Evolutionary conservation across 2,329 filamentous ascomycete species (phyloP).

Genomic region (Colletotrichum aenigma): DNA sequence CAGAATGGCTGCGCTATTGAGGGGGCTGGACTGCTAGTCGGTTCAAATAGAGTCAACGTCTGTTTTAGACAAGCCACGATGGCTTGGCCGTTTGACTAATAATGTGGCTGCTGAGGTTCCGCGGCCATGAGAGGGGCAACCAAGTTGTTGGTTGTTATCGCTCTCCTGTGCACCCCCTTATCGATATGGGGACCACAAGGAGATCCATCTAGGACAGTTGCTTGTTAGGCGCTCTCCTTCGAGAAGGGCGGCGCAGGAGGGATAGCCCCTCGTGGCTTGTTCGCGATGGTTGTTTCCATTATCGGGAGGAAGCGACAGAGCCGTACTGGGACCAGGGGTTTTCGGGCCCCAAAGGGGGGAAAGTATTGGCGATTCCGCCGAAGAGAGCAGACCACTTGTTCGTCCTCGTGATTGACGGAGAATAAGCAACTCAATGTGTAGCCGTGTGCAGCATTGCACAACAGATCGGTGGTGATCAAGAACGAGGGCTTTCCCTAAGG

Average conservation of each 20-base stretch:
- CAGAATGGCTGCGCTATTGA: constrained; percentile 5
- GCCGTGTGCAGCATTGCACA: background rate
- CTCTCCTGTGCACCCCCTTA: background rate
- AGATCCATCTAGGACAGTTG: background rate
- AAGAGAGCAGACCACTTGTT: background rate
- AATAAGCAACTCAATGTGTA: background rate
- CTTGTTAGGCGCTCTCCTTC: background rate
- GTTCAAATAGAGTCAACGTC: background rate
- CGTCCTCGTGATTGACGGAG: background rate
- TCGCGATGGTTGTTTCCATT: background rate
- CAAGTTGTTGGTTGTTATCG: background rate
- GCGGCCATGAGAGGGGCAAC: background rate
- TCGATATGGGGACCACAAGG: background rate
- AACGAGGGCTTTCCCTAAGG: background rate
- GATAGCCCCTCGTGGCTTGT: background rate
- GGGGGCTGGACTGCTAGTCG: background rate
- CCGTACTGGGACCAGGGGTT: background rate
- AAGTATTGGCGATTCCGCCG: background rate
- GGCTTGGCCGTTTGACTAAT: background rate
- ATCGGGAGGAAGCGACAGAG: background rate
- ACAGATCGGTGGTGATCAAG: background rate
- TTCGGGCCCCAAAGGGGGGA: background rate
- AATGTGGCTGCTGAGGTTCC: background rate
- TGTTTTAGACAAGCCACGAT: background rate
- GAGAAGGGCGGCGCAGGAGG: background rate